Percentiles rank a stretch among this genome's conserved stretches.
Evolutionary conservation across 148 eudicot species (phyloP).

Genomic region (Arbutus unedo): DNA sequence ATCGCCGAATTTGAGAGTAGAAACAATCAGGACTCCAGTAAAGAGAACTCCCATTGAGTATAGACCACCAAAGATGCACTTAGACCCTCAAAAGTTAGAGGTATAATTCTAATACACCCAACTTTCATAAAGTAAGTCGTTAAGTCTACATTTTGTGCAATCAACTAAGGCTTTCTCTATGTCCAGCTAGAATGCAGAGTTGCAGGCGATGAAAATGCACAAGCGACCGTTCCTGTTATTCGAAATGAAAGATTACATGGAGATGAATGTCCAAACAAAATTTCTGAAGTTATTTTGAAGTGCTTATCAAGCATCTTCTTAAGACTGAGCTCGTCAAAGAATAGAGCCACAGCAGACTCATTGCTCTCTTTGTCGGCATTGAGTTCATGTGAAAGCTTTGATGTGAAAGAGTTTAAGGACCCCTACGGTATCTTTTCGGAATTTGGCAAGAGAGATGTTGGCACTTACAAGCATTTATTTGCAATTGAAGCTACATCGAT

Average conservation of each 20-base stretch:
- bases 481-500: slow-evolving; percentile 49
- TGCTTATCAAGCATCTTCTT: slow-evolving; percentile 56
- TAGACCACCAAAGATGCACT: slow-evolving; percentile 34
- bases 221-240: slow-evolving; percentile 21
- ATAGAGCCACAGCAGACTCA: slow-evolving; percentile 33
- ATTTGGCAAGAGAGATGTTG: slow-evolving; percentile 50
- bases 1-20: slow-evolving; percentile 35
- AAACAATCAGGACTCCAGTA: slow-evolving; percentile 31
- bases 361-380: slow-evolving; percentile 29
- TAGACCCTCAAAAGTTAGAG: slow-evolving; percentile 38
- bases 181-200: slow-evolving; percentile 33
- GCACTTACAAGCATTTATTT: slow-evolving; percentile 52
- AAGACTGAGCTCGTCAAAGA: slow-evolving; percentile 53
- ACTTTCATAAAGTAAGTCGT: not conserved
- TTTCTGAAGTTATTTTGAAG: slow-evolving; percentile 57
- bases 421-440: slow-evolving; percentile 55
- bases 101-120: slow-evolving; percentile 21
- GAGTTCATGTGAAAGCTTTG: slow-evolving; percentile 23
- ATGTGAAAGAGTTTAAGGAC: slow-evolving; percentile 43
- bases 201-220: slow-evolving; percentile 27
- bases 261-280: slow-evolving; percentile 52
- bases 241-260: slow-evolving; percentile 31
- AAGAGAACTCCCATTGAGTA: slow-evolving; percentile 37
- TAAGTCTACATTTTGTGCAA: not conserved
- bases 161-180: slow-evolving; percentile 18